Base-by-base conservation (phyloP, 1,284 basidiomycete species). In the Heliocybe sulcata region DNA sequence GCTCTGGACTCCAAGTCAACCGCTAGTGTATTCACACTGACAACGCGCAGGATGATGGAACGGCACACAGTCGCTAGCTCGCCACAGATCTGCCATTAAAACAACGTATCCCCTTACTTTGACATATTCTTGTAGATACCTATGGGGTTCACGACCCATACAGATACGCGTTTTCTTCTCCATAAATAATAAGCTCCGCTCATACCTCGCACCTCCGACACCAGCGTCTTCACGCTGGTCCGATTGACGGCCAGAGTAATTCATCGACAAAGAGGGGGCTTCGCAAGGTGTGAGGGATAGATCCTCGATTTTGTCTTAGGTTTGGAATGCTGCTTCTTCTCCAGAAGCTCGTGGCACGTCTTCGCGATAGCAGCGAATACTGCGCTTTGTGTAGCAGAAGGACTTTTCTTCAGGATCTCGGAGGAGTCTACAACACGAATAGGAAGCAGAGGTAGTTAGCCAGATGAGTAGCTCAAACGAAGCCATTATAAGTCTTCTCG, bases 221-320 rank as follows among this genome's bases (percentile, higher is more conserved):
- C 64, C 35, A 92, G 74, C n/a, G 85, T 82, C 64, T 80, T 83
- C 27, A 92, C 81, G 59, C 90, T 90, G 31, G 85, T 79, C 61
- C 81, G 80, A 59, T 92, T 92, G 19, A 89, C 88, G 3, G 87
- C 90, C 51, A 93, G 71, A 19, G 88, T 92, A 55, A 91, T 92
- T 85, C 89, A 87, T 1, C 86, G 23, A 90, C 91, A 67, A 80
- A 80, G 9, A 85, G 72, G 70, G 90, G 72, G 59, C 84, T 87
- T 54, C 82, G 76, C 14, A 86, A 79, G 0, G 87, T 90, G 61
- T 90, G 87, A 9, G 75, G 79, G 0, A 85, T 87, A 45, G n/a
- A 87, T 70, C 20, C 76, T 73, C 2, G 79, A 74, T 48, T 16
- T 48, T 52, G 20, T 8, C 25, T 25, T 29, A 20, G 47, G 10